Conservation (phyloP, 2,329 filamentous ascomycete species). For the Corinectria fuckeliana region DNA sequence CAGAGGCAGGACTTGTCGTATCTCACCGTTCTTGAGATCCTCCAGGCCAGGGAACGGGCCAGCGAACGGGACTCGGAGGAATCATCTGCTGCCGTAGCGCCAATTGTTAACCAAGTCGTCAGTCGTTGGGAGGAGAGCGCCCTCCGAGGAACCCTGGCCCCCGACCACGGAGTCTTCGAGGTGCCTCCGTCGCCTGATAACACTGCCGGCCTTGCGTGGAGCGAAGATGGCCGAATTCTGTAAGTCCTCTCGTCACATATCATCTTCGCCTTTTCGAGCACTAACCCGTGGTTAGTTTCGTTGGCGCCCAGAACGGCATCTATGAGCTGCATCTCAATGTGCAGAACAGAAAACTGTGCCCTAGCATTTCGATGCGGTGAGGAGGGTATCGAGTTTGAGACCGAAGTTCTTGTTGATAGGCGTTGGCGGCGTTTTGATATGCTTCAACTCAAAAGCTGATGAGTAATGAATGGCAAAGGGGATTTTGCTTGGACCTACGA, state of each 20-base stretch:
- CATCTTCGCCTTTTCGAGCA: background rate
- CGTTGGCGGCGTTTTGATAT: slow-evolving; percentile 21
- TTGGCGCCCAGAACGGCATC: slow-evolving; percentile 74
- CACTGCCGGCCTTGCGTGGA: slow-evolving; percentile 68
- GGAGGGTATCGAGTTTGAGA: background rate
- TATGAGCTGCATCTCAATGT: slow-evolving; percentile 76
- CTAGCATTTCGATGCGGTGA: slow-evolving; percentile 61
- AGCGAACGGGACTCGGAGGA: slow-evolving; percentile 45
- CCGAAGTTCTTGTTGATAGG: background rate
- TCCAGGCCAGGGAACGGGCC: slow-evolving; percentile 44
- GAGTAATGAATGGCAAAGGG: slow-evolving; percentile 27
- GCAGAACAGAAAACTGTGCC: slow-evolving; percentile 64
- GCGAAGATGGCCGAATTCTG: slow-evolving; percentile 64
- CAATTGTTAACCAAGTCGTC: slow-evolving; percentile 47
- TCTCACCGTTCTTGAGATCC: slow-evolving; percentile 46
- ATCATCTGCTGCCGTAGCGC: slow-evolving; percentile 44
- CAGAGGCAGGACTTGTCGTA: slow-evolving; percentile 46
- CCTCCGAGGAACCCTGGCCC: slow-evolving; percentile 40
- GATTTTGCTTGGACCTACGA: slow-evolving; percentile 28
- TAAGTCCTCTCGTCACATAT: slow-evolving; percentile 46
- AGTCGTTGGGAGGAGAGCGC: slow-evolving; percentile 49
- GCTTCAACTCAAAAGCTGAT: slow-evolving; percentile 34
- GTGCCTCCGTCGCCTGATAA: slow-evolving; percentile 58
- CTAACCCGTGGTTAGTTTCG: slow-evolving; percentile 54
- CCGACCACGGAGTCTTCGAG: slow-evolving; percentile 51